Base-by-base conservation (phyloP, 805 yeast genomes). In the Pichia exigua region DNA sequence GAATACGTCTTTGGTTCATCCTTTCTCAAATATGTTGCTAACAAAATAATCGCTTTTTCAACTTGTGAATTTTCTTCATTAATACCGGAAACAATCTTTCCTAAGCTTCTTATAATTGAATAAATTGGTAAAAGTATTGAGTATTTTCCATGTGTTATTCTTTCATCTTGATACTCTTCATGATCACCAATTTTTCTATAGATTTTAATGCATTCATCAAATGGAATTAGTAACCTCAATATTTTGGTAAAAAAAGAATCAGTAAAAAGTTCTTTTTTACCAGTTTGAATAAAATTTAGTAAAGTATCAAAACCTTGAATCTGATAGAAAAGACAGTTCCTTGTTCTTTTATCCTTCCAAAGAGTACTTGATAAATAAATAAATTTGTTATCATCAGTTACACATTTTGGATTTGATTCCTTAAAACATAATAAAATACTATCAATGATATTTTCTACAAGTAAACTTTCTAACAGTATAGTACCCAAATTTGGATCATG, bases 161-260 rank as follows among this genome's bases (percentile, higher is more conserved):
- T 69, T 42, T 72, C 71, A 59, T 85, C 89, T 48, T 71, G 72
- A 20, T 15, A 49, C 50, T 78, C 77, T 30, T 84, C 87, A 66
- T 85, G 92, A 9, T 81, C 83, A 12, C 89, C 92, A 44, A 72
- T 72, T 55, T 82, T 82, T 53, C 89, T 73, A 51, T 64, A 71
- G 28, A 83, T 65, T 26, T 75, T 71, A 73, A 78, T 78, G 41
- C 77, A 76, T 24, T 83, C 81, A 59, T 83, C 85, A 61, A 81
- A 83, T 18, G 71, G 62, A 49, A 76, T 72, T 27, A 82, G 68
- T n/a, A 82, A 67, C 12, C 74, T 62, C 2, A 79, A 62, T 1
- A 81, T 50, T 35, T 75, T 63, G 11, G 68, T 61, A 42, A 82
- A 61, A 28, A 57, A 57, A 9, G 55, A 52, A 20, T 54, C 48